Conservation (phyloP, 768 basidiomycete genomes). For the Phanerodontia chrysosporium region DNA sequence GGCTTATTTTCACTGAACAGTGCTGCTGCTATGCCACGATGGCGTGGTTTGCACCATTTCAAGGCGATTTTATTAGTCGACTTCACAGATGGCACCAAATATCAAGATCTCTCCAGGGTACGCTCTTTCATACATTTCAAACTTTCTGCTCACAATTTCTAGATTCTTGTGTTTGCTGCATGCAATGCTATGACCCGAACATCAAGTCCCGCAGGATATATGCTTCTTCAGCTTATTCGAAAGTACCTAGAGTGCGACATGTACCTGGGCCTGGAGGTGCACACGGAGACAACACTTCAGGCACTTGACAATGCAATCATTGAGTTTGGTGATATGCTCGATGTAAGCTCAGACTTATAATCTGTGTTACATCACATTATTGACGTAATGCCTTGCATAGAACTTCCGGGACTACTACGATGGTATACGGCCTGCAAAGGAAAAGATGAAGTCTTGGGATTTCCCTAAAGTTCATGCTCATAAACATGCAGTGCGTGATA, state of each 20-base stretch:
- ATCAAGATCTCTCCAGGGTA: background rate
- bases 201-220: background rate
- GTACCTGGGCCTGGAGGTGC: conserved; percentile 1
- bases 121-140: no score
- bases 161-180: background rate
- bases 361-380: background rate
- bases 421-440: background rate
- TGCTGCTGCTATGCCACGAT: background rate
- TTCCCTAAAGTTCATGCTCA: conserved; percentile 12
- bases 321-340: background rate
- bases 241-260: conserved; percentile 7
- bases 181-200: background rate
- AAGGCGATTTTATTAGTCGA: background rate
- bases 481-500: conserved; percentile 11
- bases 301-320: background rate
- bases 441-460: conserved; percentile 10
- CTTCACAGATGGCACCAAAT: background rate
- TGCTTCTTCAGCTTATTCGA: background rate
- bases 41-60: background rate
- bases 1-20: background rate
- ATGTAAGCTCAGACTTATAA: background rate
- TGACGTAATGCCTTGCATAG: background rate
- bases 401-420: background rate
- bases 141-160: background rate
- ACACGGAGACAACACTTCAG: conserved; percentile 4